Evolutionary conservation across 306 rosid species (phyloP).

Genomic region (Trifolium repens): DNA sequence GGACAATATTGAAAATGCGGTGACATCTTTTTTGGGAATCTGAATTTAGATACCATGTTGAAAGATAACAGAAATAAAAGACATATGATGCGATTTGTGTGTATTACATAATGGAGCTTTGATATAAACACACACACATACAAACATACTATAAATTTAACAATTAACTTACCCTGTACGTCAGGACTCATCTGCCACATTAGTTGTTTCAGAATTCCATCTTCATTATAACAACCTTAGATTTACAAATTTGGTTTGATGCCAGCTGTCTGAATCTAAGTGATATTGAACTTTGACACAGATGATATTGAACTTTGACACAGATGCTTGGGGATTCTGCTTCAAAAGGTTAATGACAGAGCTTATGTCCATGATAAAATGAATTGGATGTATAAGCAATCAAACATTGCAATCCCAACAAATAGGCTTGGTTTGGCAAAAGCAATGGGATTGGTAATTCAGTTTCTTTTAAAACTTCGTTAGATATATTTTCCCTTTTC

Average conservation of each 20-base stretch:
- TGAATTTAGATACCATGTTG: neutral
- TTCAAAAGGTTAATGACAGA: constrained; percentile 88
- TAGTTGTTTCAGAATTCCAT: constrained; percentile 21
- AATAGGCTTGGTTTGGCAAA: constrained; percentile 96
- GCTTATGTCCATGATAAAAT: constrained; percentile 80
- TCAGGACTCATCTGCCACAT: neutral
- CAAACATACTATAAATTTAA: neutral
- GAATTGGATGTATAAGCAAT: constrained; percentile 87
- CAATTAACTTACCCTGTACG: neutral
- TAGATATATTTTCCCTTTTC: constrained; percentile 41
- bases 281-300: constrained; percentile 46
- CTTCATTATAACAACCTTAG: constrained; percentile 18
- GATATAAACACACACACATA: neutral
- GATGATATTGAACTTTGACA: constrained; percentile 44
- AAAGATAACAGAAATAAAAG: neutral
- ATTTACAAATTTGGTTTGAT: constrained; percentile 24
- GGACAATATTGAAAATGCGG: neutral
- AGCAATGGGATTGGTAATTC: constrained; percentile 95
- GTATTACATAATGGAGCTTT: neutral
- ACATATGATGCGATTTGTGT: neutral
- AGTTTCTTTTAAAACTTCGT: constrained; percentile 13
- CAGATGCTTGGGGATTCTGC: constrained; percentile 96
- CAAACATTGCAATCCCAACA: constrained; percentile 76
- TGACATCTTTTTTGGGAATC: neutral
- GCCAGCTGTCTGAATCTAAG: constrained; percentile 30